Base-by-base conservation (phyloP, 2,329 filamentous ascomycete genomes). In the Pseudogymnoascus verrucosus region DNA sequence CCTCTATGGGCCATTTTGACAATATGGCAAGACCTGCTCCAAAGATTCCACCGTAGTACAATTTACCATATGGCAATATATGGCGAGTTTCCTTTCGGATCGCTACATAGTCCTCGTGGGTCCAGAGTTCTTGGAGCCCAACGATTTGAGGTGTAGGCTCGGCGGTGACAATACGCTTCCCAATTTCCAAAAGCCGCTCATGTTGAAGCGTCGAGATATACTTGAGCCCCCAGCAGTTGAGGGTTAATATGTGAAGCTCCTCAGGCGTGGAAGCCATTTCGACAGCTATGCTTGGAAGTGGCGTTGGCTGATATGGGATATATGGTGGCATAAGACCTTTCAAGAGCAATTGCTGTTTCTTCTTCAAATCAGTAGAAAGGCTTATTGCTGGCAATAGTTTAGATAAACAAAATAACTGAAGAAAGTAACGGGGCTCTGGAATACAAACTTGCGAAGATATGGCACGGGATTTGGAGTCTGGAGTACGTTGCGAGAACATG, bases 201-300 rank as follows among this genome's bases (percentile, higher is more conserved):
- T 83, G 79, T 68, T 93, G 90, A 69, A 90, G 84, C 68, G 88
- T 87, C 61, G 93, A 88, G 71, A 98, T 82, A 78, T 86, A 91
- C 72, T 96, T 93, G 66, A 98, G 86, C 61, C 95, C 95, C 93
- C 95, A 98, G 84, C 92, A 97, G 77, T 99, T 99, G 74, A 96
- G 85, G 4, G 91, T 95, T 68, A 97, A 79, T 69, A 98, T 82
- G 72, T 89, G 88, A 73, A 98, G 84, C 64, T 87, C 82, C 34
- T 78, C 78, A 16, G 82, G 84, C 68, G 72, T 64, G n/a, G 64
- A 60, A 11, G 69, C 69, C 71, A 73, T 73, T 28, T 12, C 63
- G 26, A 21, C 16, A 10, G 51, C 2, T 21, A 19, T 57, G 51
- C 14, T 34, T 19, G 51, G 16, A 57, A 19, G 51, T 57, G 51